Percentiles rank a stretch among this genome's conserved stretches.
Evolutionary conservation across 2,329 filamentous ascomycete genomes (phyloP).

Genomic region (Diaporthe humulicola): DNA sequence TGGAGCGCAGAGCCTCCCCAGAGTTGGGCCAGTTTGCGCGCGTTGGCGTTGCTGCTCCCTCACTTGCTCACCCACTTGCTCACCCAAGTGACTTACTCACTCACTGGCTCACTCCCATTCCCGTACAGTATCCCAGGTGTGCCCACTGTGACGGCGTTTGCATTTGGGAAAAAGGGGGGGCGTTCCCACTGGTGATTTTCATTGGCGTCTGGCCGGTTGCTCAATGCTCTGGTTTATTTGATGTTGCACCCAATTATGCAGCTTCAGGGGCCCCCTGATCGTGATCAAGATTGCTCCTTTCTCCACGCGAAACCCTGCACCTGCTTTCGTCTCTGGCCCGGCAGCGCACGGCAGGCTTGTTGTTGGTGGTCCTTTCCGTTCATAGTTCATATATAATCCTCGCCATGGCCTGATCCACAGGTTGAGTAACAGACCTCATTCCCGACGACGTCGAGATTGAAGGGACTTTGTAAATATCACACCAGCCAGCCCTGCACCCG

Average conservation of each 20-base stretch:
- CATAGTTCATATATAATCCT: not conserved
- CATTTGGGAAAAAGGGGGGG: slow-evolving; percentile 3
- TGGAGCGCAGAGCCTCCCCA: slow-evolving; percentile 30
- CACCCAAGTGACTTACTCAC: not conserved
- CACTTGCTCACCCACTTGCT: not conserved
- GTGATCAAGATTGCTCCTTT: slow-evolving; percentile 32
- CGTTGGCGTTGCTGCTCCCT: not conserved
- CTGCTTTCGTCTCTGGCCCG: not conserved
- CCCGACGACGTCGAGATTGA: slow-evolving; percentile 4
- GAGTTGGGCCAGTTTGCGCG: not conserved
- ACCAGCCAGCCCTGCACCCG: not conserved
- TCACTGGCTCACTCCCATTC: no score
- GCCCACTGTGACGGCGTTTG: slow-evolving; percentile 27
- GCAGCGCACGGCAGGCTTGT: slow-evolving; percentile 3
- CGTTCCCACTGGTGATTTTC: slow-evolving; percentile 25
- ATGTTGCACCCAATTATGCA: slow-evolving; percentile 28
- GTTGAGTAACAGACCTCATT: not conserved
- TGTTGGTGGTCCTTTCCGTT: not conserved
- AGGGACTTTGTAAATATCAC: not conserved
- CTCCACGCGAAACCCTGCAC: slow-evolving; percentile 4
- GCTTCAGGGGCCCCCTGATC: slow-evolving; percentile 30
- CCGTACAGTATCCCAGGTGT: slow-evolving; percentile 19
- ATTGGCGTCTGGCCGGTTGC: slow-evolving; percentile 28
- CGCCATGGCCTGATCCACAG: slow-evolving; percentile 1
- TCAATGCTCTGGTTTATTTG: slow-evolving; percentile 29